Base-by-base conservation (phyloP, 1,139 yeast species). In the Geotrichum reessii region DNA sequence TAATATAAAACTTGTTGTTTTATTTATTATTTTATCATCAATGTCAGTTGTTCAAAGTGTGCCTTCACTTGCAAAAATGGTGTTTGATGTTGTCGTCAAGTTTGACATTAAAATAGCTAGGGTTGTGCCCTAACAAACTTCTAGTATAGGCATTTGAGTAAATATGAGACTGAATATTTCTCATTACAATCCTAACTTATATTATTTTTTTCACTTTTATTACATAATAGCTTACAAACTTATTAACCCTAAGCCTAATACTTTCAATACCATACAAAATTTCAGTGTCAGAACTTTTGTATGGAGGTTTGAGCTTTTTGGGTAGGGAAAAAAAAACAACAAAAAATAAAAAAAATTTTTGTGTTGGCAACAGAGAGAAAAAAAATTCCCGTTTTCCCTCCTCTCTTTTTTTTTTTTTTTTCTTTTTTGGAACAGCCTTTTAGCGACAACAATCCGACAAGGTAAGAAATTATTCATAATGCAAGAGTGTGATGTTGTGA, bases 361-460 rank as follows among this genome's bases (percentile, higher is more conserved):
- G 42, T 37, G 42, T 37, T 37, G 42, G 42, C 42, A 37, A 12
- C 42, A 14, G 42, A 14, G 42, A 37, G 42, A 37, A 37, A 37
- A 37, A 37, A 37, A 37, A 14, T 37, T 37, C 42, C 42, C 42
- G 42, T 37, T 37, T 37, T 37, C 17, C 42, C 42, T 37, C 42
- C 42, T 37, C 42, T 37, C 42, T 37, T 53, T 47, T 53, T 53
- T 53, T 53, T 53, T 53, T 53, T 50, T 53, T 53, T 53, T 47
- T 14, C 51, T 47, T 24, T 33, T 50, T 47, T 50, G 48, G 50
- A 52, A 42, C 55, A 53, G 56, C 56, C 48, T 53, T 53, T 33
- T 47, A 50, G 33, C 56, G 56, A 53, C 56, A 53, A 53, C 56
- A 50, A 53, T 53, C 50, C 56, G 56, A 53, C 56, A 53, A 53